A percentile compares a stretch with the other conserved stretches of the same genome.
These are phyloP conservation scores for Zygosaccharomyces sapae DNA, from an alignment of 1,139 yeast species.

Conservation along the genomic window DNA sequence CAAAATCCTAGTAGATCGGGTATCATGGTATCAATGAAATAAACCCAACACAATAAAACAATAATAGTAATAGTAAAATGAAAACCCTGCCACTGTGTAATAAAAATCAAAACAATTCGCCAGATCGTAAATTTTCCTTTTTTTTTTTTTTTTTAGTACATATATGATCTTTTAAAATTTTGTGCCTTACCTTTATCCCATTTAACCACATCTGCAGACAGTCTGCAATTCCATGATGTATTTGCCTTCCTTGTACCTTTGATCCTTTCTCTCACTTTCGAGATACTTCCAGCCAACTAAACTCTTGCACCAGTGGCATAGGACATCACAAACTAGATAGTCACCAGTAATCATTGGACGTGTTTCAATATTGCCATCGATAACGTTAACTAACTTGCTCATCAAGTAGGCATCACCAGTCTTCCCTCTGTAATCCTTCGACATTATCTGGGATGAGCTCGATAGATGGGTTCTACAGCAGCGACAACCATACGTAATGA, in stretches of 20 bases:
- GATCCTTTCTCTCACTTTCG: slow-evolving; percentile 36
- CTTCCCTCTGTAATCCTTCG: slow-evolving; percentile 42
- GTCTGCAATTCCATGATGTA: slow-evolving; percentile 40
- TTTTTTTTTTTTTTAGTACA: no score
- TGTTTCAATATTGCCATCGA: slow-evolving; percentile 35
- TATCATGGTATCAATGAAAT: slow-evolving; percentile 3
- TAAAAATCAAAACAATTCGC: neutral
- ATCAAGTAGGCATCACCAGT: slow-evolving; percentile 45
- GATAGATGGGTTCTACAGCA: slow-evolving; percentile 43
- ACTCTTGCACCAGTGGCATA: slow-evolving; percentile 43
- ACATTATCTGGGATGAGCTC: slow-evolving; percentile 39
- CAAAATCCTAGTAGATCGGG: neutral
- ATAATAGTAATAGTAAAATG: neutral
- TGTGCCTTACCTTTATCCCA: no score
- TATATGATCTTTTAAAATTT: slow-evolving; percentile 46
- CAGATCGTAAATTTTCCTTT: neutral
- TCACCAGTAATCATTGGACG: slow-evolving; percentile 44
- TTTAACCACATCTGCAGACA: slow-evolving; percentile 26
- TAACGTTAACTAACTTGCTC: slow-evolving; percentile 40
- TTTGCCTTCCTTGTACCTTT: slow-evolving; percentile 43
- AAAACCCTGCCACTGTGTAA: neutral
- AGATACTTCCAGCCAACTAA: slow-evolving; percentile 46
- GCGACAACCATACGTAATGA: slow-evolving; percentile 41
- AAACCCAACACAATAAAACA: slow-evolving; percentile 6
- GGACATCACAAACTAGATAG: slow-evolving; percentile 41